These are phyloP conservation scores for Microglena sp. DNA, from an alignment of 139 green algal species.

Conservation along the genomic window DNA sequence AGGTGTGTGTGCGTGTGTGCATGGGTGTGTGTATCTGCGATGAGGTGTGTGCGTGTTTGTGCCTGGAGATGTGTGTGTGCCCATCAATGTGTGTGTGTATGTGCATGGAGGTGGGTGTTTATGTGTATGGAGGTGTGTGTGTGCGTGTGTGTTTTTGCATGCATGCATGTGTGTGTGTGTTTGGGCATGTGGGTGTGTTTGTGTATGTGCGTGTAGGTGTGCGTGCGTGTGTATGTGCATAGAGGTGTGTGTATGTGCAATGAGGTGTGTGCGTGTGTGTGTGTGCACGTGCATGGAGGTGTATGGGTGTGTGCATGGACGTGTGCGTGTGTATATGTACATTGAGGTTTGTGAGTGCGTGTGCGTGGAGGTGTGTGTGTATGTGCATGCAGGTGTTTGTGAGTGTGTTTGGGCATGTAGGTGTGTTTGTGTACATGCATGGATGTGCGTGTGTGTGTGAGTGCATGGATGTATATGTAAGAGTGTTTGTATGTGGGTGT, in stretches of 20 bases:
- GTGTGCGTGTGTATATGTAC: constrained; percentile 4
- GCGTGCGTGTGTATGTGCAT: no score
- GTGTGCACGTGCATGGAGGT: not conserved
- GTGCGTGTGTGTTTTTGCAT: not conserved
- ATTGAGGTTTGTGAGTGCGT: constrained; percentile 1
- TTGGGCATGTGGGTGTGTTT: not conserved
- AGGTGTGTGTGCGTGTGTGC: constrained; percentile 5
- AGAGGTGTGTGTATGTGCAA: no score
- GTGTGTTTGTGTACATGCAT: constrained; percentile 5
- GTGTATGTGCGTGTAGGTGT: constrained; percentile 3
- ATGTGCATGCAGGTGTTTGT: no score
- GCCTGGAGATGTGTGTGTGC: not conserved
- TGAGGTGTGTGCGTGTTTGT: not conserved
- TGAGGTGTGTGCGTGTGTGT: no score
- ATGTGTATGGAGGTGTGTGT: not conserved
- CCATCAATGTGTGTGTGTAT: not conserved
- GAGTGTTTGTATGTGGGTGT: not conserved
- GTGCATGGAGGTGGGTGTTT: no score
- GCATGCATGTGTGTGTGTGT: constrained; percentile 1
- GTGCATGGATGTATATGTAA: not conserved
- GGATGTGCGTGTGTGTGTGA: not conserved
- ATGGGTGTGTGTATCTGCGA: no score
- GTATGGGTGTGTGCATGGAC: not conserved
- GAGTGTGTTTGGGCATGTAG: no score
- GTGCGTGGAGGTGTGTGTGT: no score